phyloP scores from a whole-genome alignment of 306 rosid species.

The Quercus variabilis region DNA sequence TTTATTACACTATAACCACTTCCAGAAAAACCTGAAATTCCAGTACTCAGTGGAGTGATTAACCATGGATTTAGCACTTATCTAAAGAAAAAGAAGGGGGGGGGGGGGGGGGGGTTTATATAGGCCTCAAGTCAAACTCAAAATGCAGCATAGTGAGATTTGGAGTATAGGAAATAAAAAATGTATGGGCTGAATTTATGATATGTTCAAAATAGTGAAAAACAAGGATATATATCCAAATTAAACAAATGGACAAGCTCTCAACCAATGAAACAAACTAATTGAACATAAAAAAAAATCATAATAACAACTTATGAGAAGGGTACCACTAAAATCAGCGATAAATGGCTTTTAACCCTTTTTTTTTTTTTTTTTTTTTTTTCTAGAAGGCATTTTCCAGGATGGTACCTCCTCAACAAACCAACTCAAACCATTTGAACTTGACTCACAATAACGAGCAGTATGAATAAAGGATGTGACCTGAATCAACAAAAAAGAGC shows the following conservation, averaged over 20 bases:
- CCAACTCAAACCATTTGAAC: not conserved
- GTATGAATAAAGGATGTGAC: not conserved
- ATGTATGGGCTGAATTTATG: not conserved
- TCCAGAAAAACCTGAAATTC: not conserved
- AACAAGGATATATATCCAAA: not conserved
- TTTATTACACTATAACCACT: not conserved
- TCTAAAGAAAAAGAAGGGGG: too few relatives aligned
- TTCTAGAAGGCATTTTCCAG: not conserved
- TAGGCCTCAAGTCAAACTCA: not conserved
- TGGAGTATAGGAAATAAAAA: not conserved
- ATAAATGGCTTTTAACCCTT: too few relatives aligned
- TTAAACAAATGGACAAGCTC: not conserved
- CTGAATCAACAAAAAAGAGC: not conserved
- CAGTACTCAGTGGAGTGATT: not conserved
- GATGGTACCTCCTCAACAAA: not conserved
- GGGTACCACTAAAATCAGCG: not conserved
- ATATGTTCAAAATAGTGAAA: not conserved
- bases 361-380: not conserved
- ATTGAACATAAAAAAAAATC: not conserved
- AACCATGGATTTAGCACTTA: not conserved
- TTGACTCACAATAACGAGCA: slow-evolving; percentile 1
- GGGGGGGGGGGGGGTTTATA: too few relatives aligned
- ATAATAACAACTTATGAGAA: not conserved
- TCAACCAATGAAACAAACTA: not conserved
- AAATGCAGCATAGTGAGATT: not conserved